A percentile compares a stretch with the other conserved stretches of the same genome.
Evolutionary conservation across 495 filamentous ascomycete species (phyloP).

Genomic region (Xylaria acuta): DNA sequence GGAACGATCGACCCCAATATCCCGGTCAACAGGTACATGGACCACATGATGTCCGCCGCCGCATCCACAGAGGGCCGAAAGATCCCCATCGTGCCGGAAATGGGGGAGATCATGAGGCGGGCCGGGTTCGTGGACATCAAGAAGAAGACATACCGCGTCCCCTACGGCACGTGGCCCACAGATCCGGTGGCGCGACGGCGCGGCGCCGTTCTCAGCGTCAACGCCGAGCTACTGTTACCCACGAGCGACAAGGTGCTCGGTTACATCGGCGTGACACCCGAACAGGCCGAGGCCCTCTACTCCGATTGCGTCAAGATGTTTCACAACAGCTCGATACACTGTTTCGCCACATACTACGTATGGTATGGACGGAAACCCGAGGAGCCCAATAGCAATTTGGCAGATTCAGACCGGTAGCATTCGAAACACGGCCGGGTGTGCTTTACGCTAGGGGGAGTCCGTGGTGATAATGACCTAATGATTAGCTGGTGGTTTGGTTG

Average conservation of each 20-base stretch:
- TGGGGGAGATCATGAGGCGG: conserved; percentile 27
- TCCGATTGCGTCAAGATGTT: conserved; percentile 18
- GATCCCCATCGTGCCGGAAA: conserved; percentile 26
- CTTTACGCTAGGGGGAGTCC: not conserved
- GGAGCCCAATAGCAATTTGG: not conserved
- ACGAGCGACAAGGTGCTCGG: conserved; percentile 17
- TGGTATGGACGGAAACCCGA: conserved; percentile 28
- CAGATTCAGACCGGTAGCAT: conserved; percentile 9
- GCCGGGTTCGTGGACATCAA: conserved; percentile 34
- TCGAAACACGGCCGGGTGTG: not conserved
- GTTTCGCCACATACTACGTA: conserved; percentile 26
- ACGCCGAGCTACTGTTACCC: conserved; percentile 22
- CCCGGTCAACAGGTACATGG: conserved; percentile 19
- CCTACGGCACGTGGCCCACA: conserved; percentile 26
- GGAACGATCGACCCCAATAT: conserved; percentile 21
- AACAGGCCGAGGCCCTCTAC: conserved; percentile 18
- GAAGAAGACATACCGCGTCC: conserved; percentile 26
- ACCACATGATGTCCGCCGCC: conserved; percentile 27
- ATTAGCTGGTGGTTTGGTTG: conserved; percentile 5
- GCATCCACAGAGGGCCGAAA: conserved; percentile 22
- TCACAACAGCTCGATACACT: conserved; percentile 22
- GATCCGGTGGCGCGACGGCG: conserved; percentile 14
- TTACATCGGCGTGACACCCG: conserved; percentile 14
- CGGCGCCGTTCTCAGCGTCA: conserved; percentile 20
- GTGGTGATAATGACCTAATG: conserved; percentile 25